Evolutionary conservation across 192 early-diverging fungal species (phyloP), one percentile per base, ranked within the genome.

Genomic region (Entomortierella lignicola): DNA sequence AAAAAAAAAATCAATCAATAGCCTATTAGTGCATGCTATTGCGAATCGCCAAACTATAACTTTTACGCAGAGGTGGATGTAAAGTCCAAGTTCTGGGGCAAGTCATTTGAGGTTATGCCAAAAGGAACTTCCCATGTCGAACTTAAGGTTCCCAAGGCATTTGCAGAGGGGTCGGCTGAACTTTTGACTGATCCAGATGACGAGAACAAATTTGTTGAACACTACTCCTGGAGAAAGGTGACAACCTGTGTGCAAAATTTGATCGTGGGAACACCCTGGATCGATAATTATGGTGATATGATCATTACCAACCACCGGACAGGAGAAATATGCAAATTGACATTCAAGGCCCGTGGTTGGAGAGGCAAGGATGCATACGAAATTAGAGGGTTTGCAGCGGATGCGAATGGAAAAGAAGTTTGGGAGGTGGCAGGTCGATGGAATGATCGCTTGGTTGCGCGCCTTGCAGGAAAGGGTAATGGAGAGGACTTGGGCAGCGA

Each of bases 41-140:
- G 92, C 57, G 95, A 96, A 51, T 92, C 91, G 7, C 85, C 89
- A 10, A 89, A 92, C 80, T 96, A 93, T 69, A 77, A 88, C 30
- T 95, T 94, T 63, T 94, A 91, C 72, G 93, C 94, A 15, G 95
- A 96, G 79, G 92, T 93, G 20, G 92, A 95, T 72, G 92, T 95
- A 39, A 92, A 92, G 69, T 90, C 88, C 63, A 92, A 92, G 80
- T 95, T 97, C 81, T 94, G 92, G 88, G 93, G 94, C 56, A 93
- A 92, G 48, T 92, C 91, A 20, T 88, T 96, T 42, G 93, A 94
- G 39, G 85, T 97, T 0, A 83, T 91, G 26, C 95, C 94, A 18
- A 88, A 92, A 17, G 95, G 95, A 2, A 86, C 89, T 15, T 95
- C 91, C 44, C 94, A 95, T 58, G 93, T 94, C 27, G 86, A 88